Base-by-base conservation (phyloP, 805 yeast genomes). In the Barnettozyma californica region DNA sequence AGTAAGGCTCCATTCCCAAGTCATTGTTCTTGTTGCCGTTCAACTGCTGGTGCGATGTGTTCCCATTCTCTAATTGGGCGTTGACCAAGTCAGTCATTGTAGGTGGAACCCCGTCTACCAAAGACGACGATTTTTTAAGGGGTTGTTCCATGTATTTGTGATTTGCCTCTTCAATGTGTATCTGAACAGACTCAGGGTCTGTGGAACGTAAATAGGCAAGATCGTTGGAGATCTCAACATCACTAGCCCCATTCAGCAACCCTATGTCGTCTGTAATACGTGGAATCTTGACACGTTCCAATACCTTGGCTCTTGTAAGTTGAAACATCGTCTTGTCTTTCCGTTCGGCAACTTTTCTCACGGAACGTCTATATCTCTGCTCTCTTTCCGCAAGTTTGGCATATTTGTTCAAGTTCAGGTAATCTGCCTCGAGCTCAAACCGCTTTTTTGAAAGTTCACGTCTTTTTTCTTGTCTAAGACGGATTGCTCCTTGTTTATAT, bases 41-140 rank as follows among this genome's bases (percentile, higher is more conserved):
- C 40, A 18, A 35, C 13, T 35, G 38, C 8, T 16, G 38, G 16
- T 18, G 23, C 6, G 33, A 11, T 29, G 21, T 38, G 25, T 18
- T 20, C 7, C 58, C 59, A 11, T 50, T 52, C 20, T 54, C 55
- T 39, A 60, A 40, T 40, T 58, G 61, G 13, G 40, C 37, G 46
- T 60, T 60, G n/a, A 60, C 62, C 19, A 60, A 38, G 29, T 60
- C 64, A 8, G 64, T 60, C 59, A 59, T 55, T 33, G 64, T 60
- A 11, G 63, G 55, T 38, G 38, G 27, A 8, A 18, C 21, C 0
- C 35, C 31, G 20, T 60, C 58, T 2, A 50, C 49, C 3, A 37
- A 25, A 5, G 45, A 3, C 9, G n/a, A 6, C 3, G 18, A 35
- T 36, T 49, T 52, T 40, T 56, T 54, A 7, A 49, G 13, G 8